These are phyloP conservation scores for Taphrina deformans DNA, from an alignment of 1,139 yeast genomes.

Conservation along the genomic window DNA sequence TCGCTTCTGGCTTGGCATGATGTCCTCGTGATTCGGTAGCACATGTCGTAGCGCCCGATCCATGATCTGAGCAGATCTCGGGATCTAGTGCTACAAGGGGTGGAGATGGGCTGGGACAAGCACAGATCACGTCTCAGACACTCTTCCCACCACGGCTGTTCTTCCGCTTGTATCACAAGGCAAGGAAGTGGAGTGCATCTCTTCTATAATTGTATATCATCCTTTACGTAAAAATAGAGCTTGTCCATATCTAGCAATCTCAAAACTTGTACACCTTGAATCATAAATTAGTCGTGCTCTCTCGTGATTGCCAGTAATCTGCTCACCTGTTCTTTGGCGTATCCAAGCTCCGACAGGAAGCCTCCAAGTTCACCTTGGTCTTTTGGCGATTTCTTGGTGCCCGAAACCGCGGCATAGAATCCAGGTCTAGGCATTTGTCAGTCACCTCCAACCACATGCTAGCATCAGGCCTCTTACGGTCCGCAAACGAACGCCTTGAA, in stretches of 20 bases:
- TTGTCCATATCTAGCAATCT: no score
- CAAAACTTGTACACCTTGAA: constrained; percentile 2
- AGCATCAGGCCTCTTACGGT: constrained; percentile 48
- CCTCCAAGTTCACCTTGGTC: constrained; percentile 97
- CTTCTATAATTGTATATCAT: background rate
- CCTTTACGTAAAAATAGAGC: background rate
- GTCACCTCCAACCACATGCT: no score
- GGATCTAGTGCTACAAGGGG: no score
- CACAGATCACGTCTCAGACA: no score
- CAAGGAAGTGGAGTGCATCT: background rate
- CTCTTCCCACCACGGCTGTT: no score
- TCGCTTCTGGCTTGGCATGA: no score
- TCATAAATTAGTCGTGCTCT: background rate
- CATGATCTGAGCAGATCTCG: no score
- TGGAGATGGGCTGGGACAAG: no score
- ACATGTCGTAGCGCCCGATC: no score
- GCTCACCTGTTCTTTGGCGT: constrained; percentile 72
- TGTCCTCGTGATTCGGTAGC: no score
- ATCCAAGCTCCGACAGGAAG: constrained; percentile 82
- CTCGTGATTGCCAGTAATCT: background rate
- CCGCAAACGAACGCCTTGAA: constrained; percentile 85
- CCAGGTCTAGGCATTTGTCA: constrained; percentile 53
- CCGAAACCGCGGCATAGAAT: constrained; percentile 67
- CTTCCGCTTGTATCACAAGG: no score
- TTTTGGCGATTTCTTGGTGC: constrained; percentile 76